phyloP scores from a whole-genome alignment of 352 stramenopile species.

The Phytophthora cajani region DNA sequence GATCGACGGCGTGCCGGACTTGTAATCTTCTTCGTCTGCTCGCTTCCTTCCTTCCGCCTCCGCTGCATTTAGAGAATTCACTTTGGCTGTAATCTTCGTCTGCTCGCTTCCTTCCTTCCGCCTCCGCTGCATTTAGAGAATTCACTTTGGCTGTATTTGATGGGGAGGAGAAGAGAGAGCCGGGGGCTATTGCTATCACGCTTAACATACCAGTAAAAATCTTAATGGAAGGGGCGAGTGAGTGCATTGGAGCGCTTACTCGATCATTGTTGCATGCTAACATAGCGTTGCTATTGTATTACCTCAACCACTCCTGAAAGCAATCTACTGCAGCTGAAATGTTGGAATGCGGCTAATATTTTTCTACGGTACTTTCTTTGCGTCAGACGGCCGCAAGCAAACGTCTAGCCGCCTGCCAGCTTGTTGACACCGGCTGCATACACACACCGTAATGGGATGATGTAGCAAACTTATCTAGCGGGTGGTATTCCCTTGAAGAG shows the following conservation, averaged over 20 bases:
- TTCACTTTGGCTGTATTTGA: constrained; percentile 13
- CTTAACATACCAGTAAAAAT: constrained; percentile 10
- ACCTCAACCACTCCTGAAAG: not conserved
- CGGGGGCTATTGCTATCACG: not conserved
- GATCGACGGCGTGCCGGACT: constrained; percentile 27
- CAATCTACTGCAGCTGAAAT: too few relatives aligned
- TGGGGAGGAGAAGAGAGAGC: not conserved
- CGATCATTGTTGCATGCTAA: constrained; percentile 53
- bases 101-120: constrained; percentile 11
- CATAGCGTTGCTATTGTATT: not conserved
- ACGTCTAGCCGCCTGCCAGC: too few relatives aligned
- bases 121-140: constrained; percentile 19
- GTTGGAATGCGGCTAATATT: too few relatives aligned
- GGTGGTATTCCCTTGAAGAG: too few relatives aligned
- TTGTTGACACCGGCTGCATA: too few relatives aligned
- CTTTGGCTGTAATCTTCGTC: constrained; percentile 13
- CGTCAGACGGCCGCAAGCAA: too few relatives aligned
- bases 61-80: constrained; percentile 16
- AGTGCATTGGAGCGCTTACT: constrained; percentile 2
- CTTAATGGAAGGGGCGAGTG: constrained; percentile 15
- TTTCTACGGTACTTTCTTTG: too few relatives aligned
- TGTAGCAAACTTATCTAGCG: too few relatives aligned
- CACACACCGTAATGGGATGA: too few relatives aligned
- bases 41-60: constrained; percentile 12
- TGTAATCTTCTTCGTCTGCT: constrained; percentile 19